Percentiles rank a stretch among this genome's conserved stretches.
These are phyloP conservation scores for Microbotryum violaceum DNA, from an alignment of 1,284 basidiomycete species.

Conservation along the genomic window DNA sequence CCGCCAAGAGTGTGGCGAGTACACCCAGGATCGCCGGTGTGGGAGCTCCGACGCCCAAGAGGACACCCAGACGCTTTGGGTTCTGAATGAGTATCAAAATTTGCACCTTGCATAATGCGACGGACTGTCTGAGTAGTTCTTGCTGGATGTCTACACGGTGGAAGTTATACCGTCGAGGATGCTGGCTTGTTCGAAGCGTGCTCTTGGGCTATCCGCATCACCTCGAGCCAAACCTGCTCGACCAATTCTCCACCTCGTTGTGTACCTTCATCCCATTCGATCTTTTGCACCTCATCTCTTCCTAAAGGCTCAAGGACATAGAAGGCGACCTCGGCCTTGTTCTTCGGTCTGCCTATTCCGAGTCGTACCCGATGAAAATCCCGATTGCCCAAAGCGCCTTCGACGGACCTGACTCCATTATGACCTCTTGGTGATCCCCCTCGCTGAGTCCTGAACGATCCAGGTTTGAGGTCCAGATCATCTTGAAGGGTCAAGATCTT, in stretches of 20 bases:
- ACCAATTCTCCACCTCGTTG: slow-evolving; percentile 5
- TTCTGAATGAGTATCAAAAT: slow-evolving; percentile 6
- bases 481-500: slow-evolving; percentile 19
- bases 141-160: too few relatives aligned
- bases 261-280: slow-evolving; percentile 11
- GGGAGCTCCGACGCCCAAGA: slow-evolving; percentile 24
- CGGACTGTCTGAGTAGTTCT: too few relatives aligned
- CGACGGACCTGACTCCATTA: slow-evolving; percentile 12
- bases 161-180: too few relatives aligned
- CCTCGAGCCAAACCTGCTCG: slow-evolving; percentile 13
- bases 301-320: slow-evolving; percentile 19
- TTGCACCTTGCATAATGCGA: too few relatives aligned
- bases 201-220: slow-evolving; percentile 10
- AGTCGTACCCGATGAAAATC: slow-evolving; percentile 18
- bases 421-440: slow-evolving; percentile 13
- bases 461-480: slow-evolving; percentile 19
- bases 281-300: slow-evolving; percentile 7
- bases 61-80: slow-evolving; percentile 29
- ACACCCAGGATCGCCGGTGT: slow-evolving; percentile 34
- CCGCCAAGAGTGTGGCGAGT: slow-evolving; percentile 29
- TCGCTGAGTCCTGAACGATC: slow-evolving; percentile 5
- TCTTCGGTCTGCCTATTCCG: slow-evolving; percentile 27
- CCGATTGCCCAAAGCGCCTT: neutral
- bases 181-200: too few relatives aligned
- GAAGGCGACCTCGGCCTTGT: slow-evolving; percentile 9